Evolutionary conservation across 805 yeast genomes (phyloP), one percentile per base, ranked within the genome.

Genomic region (Wickerhamomyces chaumierensis): DNA sequence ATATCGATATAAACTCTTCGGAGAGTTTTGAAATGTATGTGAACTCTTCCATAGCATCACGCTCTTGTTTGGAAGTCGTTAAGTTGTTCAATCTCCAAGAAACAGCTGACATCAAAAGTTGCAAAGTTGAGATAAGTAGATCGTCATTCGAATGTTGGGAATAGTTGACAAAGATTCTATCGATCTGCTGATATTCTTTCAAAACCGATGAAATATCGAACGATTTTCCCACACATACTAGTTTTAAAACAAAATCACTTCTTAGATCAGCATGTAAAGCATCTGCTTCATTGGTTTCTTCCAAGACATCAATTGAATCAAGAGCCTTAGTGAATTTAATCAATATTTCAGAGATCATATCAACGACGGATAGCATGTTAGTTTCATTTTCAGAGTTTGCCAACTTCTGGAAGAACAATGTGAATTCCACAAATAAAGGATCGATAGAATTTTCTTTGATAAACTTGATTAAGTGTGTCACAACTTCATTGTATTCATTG

Each of bases 41-140:
- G 18, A 53, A 36, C 16, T 49, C 55, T 20, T 39, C 35, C 11
- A 47, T 53, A 23, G 44, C 16, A 34, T 52, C 49, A 36, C 41
- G 37, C 6, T 35, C 8, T 25, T 50, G 52, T 16, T 45, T 42
- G 1, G 52, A 37, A 14, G 28, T 37, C 31, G 47, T 33, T 7
- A 49, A 27, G 2, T 27, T 14, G 18, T 48, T 42, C 21, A 49
- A 17, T 31, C 42, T 49, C 48, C 50, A 49, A 1, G 51, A 37
- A 12, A 43, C 32, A 2, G 47, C 38, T 5, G 55, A 43, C 3
- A 46, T 16, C 14, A 44, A 36, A 1, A 53, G 21, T 18, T 53
- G 42, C 27, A 45, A 45, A 1, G 45, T 15, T 3, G 44, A 35
- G 8, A 35, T 3, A 23, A 28, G 7, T 25, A 12, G 11, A 39